These are phyloP conservation scores for Clitopilus hobsonii DNA, from an alignment of 768 basidiomycete genomes.

Conservation along the genomic window DNA sequence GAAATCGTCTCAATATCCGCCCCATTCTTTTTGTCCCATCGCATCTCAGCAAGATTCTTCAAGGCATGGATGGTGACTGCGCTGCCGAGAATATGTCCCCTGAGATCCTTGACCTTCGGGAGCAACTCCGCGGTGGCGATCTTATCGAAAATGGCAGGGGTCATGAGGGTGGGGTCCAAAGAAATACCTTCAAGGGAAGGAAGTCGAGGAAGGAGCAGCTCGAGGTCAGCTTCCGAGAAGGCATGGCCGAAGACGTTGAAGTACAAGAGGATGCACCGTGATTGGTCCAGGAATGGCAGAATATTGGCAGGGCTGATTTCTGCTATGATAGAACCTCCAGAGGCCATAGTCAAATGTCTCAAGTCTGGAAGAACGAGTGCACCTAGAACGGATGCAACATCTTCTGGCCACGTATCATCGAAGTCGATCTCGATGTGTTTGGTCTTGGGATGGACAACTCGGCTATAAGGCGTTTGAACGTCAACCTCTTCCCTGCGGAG, in stretches of 20 bases:
- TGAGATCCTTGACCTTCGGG: neutral
- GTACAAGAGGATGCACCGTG: neutral
- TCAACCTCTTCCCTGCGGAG: too few species aligned
- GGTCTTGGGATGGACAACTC: too few species aligned
- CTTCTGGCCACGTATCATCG: too few species aligned
- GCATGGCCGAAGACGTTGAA: neutral
- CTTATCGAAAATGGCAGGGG: neutral
- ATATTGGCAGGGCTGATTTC: neutral
- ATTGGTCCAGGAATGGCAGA: neutral
- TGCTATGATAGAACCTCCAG: neutral
- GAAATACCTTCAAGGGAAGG: neutral
- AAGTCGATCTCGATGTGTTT: too few species aligned
- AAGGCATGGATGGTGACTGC: too few species aligned
- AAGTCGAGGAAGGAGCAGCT: neutral
- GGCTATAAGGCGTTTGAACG: too few species aligned
- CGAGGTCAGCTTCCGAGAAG: neutral
- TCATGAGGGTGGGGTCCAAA: neutral
- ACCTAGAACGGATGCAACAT: too few species aligned
- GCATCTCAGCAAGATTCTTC: too few species aligned
- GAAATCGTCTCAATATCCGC: too few species aligned
- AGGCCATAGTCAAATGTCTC: neutral
- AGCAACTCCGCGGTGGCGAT: neutral
- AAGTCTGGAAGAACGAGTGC: too few species aligned
- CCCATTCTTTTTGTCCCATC: too few species aligned
- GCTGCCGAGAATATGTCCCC: neutral